phyloP scores from a whole-genome alignment of 83 land plant species.

The Larix sibirica region DNA sequence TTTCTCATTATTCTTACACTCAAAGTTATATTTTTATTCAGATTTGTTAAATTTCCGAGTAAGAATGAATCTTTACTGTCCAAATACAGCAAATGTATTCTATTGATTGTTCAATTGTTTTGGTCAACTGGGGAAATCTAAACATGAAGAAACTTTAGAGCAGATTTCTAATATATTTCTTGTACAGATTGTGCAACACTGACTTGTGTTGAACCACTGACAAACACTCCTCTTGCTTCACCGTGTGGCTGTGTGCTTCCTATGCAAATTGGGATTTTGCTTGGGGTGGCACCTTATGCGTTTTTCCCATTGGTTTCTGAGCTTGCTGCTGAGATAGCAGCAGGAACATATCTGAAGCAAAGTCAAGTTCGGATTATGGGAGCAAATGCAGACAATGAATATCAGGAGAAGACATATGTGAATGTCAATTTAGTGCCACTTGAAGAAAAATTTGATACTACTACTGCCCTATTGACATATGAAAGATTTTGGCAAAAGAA shows the following conservation, averaged over 20 bases:
- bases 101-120: background rate
- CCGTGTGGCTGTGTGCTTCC: constrained; percentile 88
- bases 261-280: constrained; percentile 62
- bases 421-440: constrained; percentile 74
- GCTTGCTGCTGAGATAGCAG: constrained; percentile 69
- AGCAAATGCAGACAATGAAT: constrained; percentile 55
- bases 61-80: background rate
- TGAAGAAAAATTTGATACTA: constrained; percentile 74
- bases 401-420: constrained; percentile 57
- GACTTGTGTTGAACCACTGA: constrained; percentile 62
- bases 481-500: constrained; percentile 64
- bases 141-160: background rate
- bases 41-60: background rate
- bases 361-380: constrained; percentile 80
- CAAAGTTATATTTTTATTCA: background rate
- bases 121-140: background rate
- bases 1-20: background rate
- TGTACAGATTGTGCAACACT: constrained; percentile 54
- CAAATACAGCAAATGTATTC: background rate
- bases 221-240: constrained; percentile 62
- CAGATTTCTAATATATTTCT: background rate
- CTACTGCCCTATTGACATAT: constrained; percentile 54
- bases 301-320: constrained; percentile 60
- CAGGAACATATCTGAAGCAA: constrained; percentile 63
- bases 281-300: constrained; percentile 51